Conservation (phyloP, 2,329 filamentous ascomycete species). For the Elsinoe ampelina region DNA sequence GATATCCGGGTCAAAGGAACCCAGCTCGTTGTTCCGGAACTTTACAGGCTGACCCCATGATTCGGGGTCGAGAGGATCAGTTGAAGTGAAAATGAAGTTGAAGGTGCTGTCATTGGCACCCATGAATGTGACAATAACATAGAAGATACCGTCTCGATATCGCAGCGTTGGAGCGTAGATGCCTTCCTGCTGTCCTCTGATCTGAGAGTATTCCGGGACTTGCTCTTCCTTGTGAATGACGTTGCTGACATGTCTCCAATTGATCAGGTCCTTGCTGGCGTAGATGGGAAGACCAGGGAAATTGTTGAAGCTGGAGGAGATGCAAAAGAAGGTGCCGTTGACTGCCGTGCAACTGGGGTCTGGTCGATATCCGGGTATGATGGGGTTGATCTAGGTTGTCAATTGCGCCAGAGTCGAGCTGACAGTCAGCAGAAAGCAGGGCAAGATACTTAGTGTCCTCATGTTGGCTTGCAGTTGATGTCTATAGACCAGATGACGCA, state of each 20-base stretch:
- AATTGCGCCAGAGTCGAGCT: not conserved
- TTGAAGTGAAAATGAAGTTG: slow-evolving; percentile 38
- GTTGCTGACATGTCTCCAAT: slow-evolving; percentile 33
- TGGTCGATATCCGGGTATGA: slow-evolving; percentile 39
- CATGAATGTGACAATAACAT: slow-evolving; percentile 24
- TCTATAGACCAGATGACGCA: too few relatives aligned
- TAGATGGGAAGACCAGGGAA: slow-evolving; percentile 40
- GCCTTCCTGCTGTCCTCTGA: slow-evolving; percentile 19
- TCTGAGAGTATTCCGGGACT: slow-evolving; percentile 22
- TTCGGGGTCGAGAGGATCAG: slow-evolving; percentile 33
- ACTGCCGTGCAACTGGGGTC: slow-evolving; percentile 40
- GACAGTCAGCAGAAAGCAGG: not conserved
- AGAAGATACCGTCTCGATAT: slow-evolving; percentile 33
- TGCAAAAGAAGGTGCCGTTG: slow-evolving; percentile 36
- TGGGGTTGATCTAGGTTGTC: slow-evolving; percentile 32
- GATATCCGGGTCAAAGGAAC: slow-evolving; percentile 19
- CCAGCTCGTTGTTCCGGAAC: slow-evolving; percentile 28
- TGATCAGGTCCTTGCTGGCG: slow-evolving; percentile 34
- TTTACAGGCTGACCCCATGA: slow-evolving; percentile 43
- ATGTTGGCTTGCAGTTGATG: not conserved
- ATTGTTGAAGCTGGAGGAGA: slow-evolving; percentile 36
- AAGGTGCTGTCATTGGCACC: slow-evolving; percentile 29
- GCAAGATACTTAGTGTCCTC: not conserved
- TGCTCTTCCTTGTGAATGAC: slow-evolving; percentile 30
- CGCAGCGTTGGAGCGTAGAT: slow-evolving; percentile 36